Evolutionary conservation across 2,329 filamentous ascomycete species (phyloP), one percentile per base, ranked within the genome.

Genomic region (Fusarium brevicatenulatum): DNA sequence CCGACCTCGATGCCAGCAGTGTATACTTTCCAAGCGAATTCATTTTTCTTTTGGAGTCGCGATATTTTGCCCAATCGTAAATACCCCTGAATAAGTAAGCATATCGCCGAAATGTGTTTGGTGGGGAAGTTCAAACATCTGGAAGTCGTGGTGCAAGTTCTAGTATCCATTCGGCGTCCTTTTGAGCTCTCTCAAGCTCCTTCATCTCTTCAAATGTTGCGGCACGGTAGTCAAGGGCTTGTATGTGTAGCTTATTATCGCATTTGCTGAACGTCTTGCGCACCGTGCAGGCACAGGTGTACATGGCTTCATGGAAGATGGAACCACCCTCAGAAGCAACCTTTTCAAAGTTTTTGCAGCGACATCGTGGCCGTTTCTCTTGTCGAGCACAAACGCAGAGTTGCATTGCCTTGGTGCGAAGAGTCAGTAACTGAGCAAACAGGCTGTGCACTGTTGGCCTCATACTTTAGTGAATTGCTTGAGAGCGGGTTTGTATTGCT

Each of bases 301-400:
- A 80, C 79, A 83, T 83, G 52, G 82, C 83, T 71, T 85, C 83
- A 6, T 82, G 75, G 68, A 84, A 84, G 30, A 85, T 81, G n/a
- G 81, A 82, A 16, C 78, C 80, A 36, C 77, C 76, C 36, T 80
- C 75, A 4, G 57, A 61, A 6, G 78, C 81, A 16, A 81, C 76
- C 30, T 77, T 76, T 47, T 83, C 80, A 46, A 81, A 84, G 63
- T 83, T 74, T 66, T 85, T 85, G 72, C 83, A 85, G 9, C 67
- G 70, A 74, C 83, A 84, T 34, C 82, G 78, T 25, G 81, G 78
- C 13, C 83, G 79, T 52, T 78, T 81, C 44, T 72, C 72, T n/a
- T 79, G 79, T 39, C 79, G 76, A 50, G 71, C 75, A 68, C 82
- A 84, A 4, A 78, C 44, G 34, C 83, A 84, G 9, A 77, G 63